phyloP scores from a whole-genome alignment of 1,139 yeast species.

The Scheffersomyces illinoinensis region DNA sequence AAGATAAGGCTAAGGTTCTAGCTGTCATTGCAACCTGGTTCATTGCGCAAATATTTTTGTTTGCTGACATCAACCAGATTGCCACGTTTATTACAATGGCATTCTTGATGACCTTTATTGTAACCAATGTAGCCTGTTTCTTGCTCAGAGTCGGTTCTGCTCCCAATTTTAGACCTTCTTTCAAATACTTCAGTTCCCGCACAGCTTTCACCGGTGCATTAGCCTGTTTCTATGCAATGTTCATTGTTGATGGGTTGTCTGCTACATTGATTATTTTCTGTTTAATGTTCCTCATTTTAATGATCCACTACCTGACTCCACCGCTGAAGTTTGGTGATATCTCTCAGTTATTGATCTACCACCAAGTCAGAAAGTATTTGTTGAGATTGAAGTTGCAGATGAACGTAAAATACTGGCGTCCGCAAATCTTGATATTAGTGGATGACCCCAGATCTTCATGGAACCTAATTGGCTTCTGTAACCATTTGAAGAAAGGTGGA shows the following conservation, averaged over 20 bases:
- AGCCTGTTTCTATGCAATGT: slow-evolving; percentile 79
- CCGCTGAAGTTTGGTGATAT: slow-evolving; percentile 98
- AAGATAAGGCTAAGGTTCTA: slow-evolving; percentile 54
- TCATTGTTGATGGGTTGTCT: slow-evolving; percentile 86
- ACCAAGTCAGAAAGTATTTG: slow-evolving; percentile 90
- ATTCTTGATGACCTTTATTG: slow-evolving; percentile 90
- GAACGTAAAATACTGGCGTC: slow-evolving; percentile 97
- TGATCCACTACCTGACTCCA: slow-evolving; percentile 87
- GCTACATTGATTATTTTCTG: slow-evolving; percentile 76
- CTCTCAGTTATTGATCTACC: slow-evolving; percentile 89
- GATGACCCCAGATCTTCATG: slow-evolving; percentile 91
- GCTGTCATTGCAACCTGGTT: slow-evolving; percentile 72
- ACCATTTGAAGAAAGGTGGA: slow-evolving; percentile 93
- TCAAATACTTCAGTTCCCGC: slow-evolving; percentile 76
- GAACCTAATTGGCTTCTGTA: slow-evolving; percentile 92
- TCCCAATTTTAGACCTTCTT: slow-evolving; percentile 94
- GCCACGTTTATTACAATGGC: slow-evolving; percentile 98
- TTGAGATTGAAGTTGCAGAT: slow-evolving; percentile 76
- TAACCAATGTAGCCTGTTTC: slow-evolving; percentile 91
- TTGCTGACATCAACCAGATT: slow-evolving; percentile 89
- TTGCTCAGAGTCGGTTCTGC: slow-evolving; percentile 86
- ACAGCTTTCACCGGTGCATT: slow-evolving; percentile 81
- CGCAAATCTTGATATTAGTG: slow-evolving; percentile 82
- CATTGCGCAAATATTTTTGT: slow-evolving; percentile 77
- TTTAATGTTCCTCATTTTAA: slow-evolving; percentile 62